phyloP scores from a whole-genome alignment of 2,329 filamentous ascomycete genomes.

The Ascochyta rabiei region DNA sequence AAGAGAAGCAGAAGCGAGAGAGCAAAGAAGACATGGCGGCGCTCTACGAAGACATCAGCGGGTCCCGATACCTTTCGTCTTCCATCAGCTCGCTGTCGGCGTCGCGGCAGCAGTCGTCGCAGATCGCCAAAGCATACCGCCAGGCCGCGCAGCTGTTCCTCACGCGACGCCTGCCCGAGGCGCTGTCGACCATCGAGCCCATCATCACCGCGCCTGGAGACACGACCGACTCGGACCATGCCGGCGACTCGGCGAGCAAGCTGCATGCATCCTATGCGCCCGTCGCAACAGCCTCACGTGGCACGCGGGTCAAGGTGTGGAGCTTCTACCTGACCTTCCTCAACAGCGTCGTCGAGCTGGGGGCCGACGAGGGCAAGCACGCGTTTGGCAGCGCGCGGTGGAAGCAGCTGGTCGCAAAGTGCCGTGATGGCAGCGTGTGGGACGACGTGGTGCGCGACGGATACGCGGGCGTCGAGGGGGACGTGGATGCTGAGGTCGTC shows the following conservation, averaged over 20 bases:
- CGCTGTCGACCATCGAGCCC: constrained; percentile 81
- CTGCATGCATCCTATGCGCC: constrained; percentile 61
- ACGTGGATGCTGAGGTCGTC: constrained; percentile 93
- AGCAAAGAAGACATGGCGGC: constrained; percentile 45
- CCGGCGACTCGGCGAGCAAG: constrained; percentile 7
- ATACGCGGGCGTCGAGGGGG: constrained; percentile 85
- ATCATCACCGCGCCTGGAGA: constrained; percentile 68
- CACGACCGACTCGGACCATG: constrained; percentile 30
- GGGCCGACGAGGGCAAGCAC: constrained; percentile 86
- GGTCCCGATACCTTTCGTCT: constrained; percentile 65
- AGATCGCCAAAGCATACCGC: constrained; percentile 90
- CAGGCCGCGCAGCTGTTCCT: constrained; percentile 93
- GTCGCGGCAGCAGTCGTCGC: constrained; percentile 68
- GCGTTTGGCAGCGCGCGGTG: constrained; percentile 86
- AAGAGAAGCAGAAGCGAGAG: too few relatives aligned
- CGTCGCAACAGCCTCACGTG: constrained; percentile 78
- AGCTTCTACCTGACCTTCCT: constrained; percentile 93
- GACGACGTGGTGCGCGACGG: constrained; percentile 87
- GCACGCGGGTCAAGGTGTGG: constrained; percentile 93
- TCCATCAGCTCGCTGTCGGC: constrained; percentile 74
- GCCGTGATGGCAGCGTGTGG: constrained; percentile 91
- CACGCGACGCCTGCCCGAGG: constrained; percentile 89
- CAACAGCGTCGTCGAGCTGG: constrained; percentile 88
- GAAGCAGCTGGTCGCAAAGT: constrained; percentile 80
- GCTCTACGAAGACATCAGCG: constrained; percentile 58